These are phyloP conservation scores for Arabidopsis suecica DNA, from an alignment of 345 rosid species.

Conservation along the genomic window DNA sequence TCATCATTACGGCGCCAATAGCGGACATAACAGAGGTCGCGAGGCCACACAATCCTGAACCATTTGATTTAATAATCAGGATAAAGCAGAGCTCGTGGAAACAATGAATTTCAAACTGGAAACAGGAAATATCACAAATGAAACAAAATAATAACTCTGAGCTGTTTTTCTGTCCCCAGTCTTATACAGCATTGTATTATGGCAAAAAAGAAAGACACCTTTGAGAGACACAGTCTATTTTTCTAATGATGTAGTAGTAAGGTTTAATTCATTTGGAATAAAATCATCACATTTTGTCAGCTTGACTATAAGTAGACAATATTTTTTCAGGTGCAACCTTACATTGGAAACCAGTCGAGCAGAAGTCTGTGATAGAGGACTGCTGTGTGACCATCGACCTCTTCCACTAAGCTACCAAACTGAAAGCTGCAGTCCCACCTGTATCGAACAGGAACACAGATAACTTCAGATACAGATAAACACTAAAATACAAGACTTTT, in stretches of 20 bases:
- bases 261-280: slow-evolving; percentile 1
- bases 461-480: slow-evolving; percentile 27
- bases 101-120: background rate
- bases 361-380: slow-evolving; percentile 92
- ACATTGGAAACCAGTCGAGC: slow-evolving; percentile 97
- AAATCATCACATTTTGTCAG: slow-evolving; percentile 9
- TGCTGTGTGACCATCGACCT: slow-evolving; percentile 99
- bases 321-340: slow-evolving; percentile 40
- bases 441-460: slow-evolving; percentile 40
- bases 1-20: slow-evolving; percentile 99
- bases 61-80: slow-evolving; percentile 23
- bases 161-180: slow-evolving; percentile 7
- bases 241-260: background rate
- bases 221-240: slow-evolving; percentile 1
- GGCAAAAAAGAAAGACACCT: slow-evolving; percentile 5
- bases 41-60: slow-evolving; percentile 95
- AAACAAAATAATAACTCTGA: background rate
- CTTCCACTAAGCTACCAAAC: slow-evolving; percentile 96
- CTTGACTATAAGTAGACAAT: slow-evolving; percentile 13
- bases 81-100: slow-evolving; percentile 14
- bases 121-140: slow-evolving; percentile 25
- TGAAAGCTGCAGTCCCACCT: slow-evolving; percentile 99
- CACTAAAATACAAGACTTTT: slow-evolving; percentile 21
- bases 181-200: slow-evolving; percentile 9
- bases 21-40: slow-evolving; percentile 98